These are phyloP conservation scores for Stellera chamaejasme DNA, from an alignment of 345 rosid species.

Conservation along the genomic window DNA sequence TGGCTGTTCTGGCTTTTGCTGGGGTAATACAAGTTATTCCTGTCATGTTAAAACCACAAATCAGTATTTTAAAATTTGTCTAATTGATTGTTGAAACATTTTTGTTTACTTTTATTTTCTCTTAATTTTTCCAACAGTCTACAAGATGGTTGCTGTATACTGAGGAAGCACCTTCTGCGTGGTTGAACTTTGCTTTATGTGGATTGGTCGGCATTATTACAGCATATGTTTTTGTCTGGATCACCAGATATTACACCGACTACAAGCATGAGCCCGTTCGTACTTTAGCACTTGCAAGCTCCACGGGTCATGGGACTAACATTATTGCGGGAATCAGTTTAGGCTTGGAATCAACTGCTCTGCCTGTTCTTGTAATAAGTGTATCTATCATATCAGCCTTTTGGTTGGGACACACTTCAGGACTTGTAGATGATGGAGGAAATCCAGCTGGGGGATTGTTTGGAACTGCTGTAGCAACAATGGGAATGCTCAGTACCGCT, in stretches of 20 bases:
- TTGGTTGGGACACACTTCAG: constrained; percentile 95
- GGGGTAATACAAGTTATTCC: constrained; percentile 46
- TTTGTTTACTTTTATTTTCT: constrained; percentile 8
- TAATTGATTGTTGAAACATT: constrained; percentile 2
- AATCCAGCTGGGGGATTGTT: constrained; percentile 87
- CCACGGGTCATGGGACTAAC: constrained; percentile 98
- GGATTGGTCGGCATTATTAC: constrained; percentile 97
- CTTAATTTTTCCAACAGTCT: constrained; percentile 45
- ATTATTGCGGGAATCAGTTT: constrained; percentile 97
- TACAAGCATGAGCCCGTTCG: constrained; percentile 98
- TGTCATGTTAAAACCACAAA: not conserved
- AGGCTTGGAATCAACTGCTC: constrained; percentile 98
- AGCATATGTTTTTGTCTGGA: constrained; percentile 86
- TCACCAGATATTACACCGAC: constrained; percentile 94
- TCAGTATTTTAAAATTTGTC: constrained; percentile 5
- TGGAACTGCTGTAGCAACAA: constrained; percentile 99
- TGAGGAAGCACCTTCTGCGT: constrained; percentile 96
- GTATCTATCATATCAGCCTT: constrained; percentile 70
- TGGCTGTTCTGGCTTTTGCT: constrained; percentile 83
- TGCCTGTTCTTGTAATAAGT: constrained; percentile 91
- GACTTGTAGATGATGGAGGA: constrained; percentile 86
- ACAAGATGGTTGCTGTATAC: constrained; percentile 98
- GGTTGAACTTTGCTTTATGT: constrained; percentile 91
- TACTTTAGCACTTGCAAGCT: constrained; percentile 85
- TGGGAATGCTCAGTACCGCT: constrained; percentile 99